Evolutionary conservation across 2,329 filamentous ascomycete species (phyloP).

Genomic region (Hortaea werneckii): DNA sequence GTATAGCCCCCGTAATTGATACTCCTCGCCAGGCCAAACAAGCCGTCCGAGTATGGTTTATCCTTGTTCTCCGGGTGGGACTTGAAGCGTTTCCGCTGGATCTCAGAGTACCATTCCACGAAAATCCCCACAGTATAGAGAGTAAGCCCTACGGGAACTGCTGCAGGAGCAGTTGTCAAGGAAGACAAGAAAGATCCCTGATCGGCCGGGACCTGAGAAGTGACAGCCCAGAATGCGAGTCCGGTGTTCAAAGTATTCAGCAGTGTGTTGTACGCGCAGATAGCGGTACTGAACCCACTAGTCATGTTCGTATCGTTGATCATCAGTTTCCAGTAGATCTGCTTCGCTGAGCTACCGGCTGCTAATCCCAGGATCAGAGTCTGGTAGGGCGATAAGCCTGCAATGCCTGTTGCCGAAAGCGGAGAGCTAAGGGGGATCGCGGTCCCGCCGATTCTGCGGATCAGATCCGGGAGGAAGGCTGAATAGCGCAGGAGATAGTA

Average conservation of each 20-base stretch:
- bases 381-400: conserved; percentile 15
- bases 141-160: conserved; percentile 3
- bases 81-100: conserved; percentile 19
- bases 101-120: conserved; percentile 17
- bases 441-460: conserved; percentile 6
- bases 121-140: conserved; percentile 13
- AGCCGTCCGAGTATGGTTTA: conserved; percentile 15
- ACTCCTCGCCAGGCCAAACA: conserved; percentile 16
- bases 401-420: conserved; percentile 2
- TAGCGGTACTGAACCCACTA: conserved; percentile 6
- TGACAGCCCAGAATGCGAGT: conserved; percentile 13
- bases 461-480: conserved; percentile 1
- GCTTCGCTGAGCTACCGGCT: conserved; percentile 13
- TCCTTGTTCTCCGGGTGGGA: conserved; percentile 13
- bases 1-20: conserved; percentile 21
- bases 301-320: conserved; percentile 12
- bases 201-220: conserved; percentile 9
- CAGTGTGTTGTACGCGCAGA: conserved; percentile 15
- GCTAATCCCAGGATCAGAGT: conserved; percentile 14
- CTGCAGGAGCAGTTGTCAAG: not conserved
- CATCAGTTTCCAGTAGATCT: conserved; percentile 19
- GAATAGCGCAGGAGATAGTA: conserved; percentile 10
- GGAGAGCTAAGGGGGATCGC: conserved; percentile 1
- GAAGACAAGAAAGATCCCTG: conserved; percentile 4
- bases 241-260: conserved; percentile 16